Conservation (phyloP, 2,329 filamentous ascomycete genomes). For the Ceratocystis variospora region DNA sequence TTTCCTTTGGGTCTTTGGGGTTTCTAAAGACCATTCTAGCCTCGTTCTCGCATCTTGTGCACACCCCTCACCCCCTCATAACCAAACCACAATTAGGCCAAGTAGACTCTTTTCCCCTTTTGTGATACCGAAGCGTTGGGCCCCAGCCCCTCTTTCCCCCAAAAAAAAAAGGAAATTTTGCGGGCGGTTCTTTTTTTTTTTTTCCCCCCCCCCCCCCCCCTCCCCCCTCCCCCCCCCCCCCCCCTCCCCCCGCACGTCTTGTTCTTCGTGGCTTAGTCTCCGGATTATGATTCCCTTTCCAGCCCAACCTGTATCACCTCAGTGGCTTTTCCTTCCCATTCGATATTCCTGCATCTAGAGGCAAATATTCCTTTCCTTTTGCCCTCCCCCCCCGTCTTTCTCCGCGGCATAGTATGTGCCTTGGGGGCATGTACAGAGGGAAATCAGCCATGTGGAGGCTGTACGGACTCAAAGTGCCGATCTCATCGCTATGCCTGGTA, state of each 20-base stretch:
- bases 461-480: neutral
- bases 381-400: neutral
- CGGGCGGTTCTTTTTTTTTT: neutral
- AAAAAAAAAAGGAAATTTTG: neutral
- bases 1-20: no score
- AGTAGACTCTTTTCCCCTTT: neutral
- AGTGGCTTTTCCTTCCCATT: neutral
- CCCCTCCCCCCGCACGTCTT: no score
- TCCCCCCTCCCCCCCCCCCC: neutral
- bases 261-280: neutral
- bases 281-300: neutral
- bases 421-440: neutral
- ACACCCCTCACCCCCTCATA: neutral
- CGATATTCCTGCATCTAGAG: neutral
- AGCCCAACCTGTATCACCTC: constrained; percentile 1
- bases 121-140: neutral
- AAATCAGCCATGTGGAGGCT: neutral
- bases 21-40: neutral
- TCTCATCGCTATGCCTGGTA: neutral
- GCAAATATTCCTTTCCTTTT: neutral
- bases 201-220: neutral
- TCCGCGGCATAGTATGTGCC: neutral
- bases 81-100: neutral
- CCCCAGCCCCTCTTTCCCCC: neutral
- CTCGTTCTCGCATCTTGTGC: neutral